Evolutionary conservation across 768 basidiomycete species (phyloP).

Genomic region (Nidularia pulvinata): DNA sequence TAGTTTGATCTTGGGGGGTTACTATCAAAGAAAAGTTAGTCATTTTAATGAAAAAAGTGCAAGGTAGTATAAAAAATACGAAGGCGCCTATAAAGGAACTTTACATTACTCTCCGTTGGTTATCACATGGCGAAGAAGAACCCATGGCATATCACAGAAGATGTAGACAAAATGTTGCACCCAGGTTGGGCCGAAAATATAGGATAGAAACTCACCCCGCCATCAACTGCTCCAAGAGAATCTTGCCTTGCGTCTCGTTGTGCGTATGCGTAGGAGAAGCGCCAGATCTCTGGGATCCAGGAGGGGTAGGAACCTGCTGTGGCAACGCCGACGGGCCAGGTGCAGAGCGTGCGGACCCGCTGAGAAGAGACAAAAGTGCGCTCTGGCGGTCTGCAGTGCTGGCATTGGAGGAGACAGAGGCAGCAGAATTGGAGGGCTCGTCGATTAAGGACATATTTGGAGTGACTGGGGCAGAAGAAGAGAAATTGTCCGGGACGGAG

Average conservation of each 20-base stretch:
- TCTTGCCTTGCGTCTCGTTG: constrained; percentile 71
- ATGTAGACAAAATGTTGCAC: no score
- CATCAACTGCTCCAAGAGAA: constrained; percentile 81
- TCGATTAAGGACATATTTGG: constrained; percentile 43
- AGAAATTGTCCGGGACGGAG: constrained; percentile 20
- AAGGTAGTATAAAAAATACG: constrained; percentile 7
- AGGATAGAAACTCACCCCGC: constrained; percentile 55
- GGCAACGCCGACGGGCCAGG: constrained; percentile 25
- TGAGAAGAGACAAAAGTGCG: constrained; percentile 71
- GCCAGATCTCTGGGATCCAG: constrained; percentile 54
- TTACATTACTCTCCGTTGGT: background rate
- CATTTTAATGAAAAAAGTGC: constrained; percentile 10
- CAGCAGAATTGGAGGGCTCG: constrained; percentile 41
- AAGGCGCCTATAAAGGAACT: background rate
- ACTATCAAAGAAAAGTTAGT: constrained; percentile 17
- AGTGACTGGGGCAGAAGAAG: constrained; percentile 29
- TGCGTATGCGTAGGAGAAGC: constrained; percentile 56
- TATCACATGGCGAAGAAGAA: no score
- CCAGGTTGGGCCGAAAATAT: background rate
- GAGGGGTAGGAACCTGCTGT: constrained; percentile 73
- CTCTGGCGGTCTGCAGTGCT: constrained; percentile 68
- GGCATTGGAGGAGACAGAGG: constrained; percentile 29
- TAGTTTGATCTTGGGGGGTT: constrained; percentile 50
- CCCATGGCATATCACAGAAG: no score
- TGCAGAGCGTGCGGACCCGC: constrained; percentile 35